Conservation (phyloP, 495 filamentous ascomycete species). For the Daldinia loculata region DNA sequence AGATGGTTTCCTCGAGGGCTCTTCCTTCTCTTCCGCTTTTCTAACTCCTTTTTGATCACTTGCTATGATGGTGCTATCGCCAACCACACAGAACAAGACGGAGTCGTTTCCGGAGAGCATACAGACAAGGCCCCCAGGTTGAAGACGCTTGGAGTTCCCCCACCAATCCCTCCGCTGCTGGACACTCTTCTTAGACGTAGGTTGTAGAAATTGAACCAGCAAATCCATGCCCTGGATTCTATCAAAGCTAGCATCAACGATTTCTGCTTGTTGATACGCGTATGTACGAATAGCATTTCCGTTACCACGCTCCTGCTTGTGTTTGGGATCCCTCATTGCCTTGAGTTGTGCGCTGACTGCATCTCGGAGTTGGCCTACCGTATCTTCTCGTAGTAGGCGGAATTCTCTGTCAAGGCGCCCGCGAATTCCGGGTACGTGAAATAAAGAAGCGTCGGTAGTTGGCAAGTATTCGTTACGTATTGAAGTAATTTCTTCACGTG, state of each 20-base stretch:
- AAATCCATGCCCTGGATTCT: constrained; percentile 62
- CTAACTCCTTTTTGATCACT: constrained; percentile 11
- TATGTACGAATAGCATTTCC: constrained; percentile 43
- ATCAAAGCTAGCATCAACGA: constrained; percentile 56
- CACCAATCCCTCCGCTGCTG: constrained; percentile 67
- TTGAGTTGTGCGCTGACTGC: constrained; percentile 57
- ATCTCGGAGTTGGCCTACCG: constrained; percentile 68
- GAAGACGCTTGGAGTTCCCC: constrained; percentile 64
- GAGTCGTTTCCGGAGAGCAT: constrained; percentile 57
- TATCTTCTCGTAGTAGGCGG: constrained; percentile 72
- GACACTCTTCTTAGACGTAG: constrained; percentile 41
- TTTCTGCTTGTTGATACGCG: constrained; percentile 52
- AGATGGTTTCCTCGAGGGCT: constrained; percentile 16
- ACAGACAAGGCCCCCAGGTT: constrained; percentile 67
- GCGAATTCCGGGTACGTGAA: constrained; percentile 65
- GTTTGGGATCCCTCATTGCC: constrained; percentile 23
- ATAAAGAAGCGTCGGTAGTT: constrained; percentile 54
- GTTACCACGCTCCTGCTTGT: constrained; percentile 13
- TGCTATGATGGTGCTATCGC: constrained; percentile 45
- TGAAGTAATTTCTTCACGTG: constrained; percentile 65
- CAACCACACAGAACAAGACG: constrained; percentile 65
- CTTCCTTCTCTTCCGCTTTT: constrained; percentile 2
- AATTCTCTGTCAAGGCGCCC: constrained; percentile 77
- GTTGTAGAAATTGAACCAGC: constrained; percentile 66
- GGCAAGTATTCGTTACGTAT: constrained; percentile 68